Conservation (phyloP, 2,329 filamentous ascomycete species). For the Aspergillus costaricaensis region DNA sequence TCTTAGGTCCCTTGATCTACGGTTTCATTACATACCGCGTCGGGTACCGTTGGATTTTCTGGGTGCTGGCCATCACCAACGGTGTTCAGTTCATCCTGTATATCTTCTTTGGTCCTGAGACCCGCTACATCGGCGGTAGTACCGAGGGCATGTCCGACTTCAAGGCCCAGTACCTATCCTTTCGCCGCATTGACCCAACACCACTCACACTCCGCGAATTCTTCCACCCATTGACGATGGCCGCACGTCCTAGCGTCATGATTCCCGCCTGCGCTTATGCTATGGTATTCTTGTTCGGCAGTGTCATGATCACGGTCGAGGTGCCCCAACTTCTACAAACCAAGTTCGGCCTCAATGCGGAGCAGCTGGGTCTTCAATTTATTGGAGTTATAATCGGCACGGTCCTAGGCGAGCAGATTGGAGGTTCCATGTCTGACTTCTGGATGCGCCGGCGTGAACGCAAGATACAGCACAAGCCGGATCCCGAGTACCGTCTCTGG, state of each 20-base stretch:
- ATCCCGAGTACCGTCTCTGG: constrained; percentile 60
- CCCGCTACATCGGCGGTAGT: constrained; percentile 49
- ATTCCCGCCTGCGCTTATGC: constrained; percentile 58
- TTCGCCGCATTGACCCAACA: constrained; percentile 55
- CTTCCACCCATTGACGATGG: constrained; percentile 53
- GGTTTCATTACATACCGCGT: constrained; percentile 53
- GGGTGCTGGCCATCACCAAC: constrained; percentile 59
- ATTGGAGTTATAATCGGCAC: constrained; percentile 61
- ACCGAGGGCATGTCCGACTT: constrained; percentile 24
- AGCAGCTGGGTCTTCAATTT: constrained; percentile 63
- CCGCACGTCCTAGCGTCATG: constrained; percentile 49
- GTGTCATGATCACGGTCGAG: constrained; percentile 59
- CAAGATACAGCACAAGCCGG: constrained; percentile 39
- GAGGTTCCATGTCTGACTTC: constrained; percentile 56
- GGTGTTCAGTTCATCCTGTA: constrained; percentile 59
- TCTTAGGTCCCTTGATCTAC: constrained; percentile 39
- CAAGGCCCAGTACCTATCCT: constrained; percentile 43
- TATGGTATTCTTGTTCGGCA: constrained; percentile 60
- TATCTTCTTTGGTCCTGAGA: constrained; percentile 58
- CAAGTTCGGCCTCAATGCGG: constrained; percentile 59
- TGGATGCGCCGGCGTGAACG: constrained; percentile 54
- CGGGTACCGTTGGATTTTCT: constrained; percentile 62
- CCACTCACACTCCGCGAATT: constrained; percentile 55
- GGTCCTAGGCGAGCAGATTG: constrained; percentile 61
- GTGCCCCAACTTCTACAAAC: constrained; percentile 60